Conservation (phyloP, 2,329 filamentous ascomycete genomes). For the Curvularia sp. region DNA sequence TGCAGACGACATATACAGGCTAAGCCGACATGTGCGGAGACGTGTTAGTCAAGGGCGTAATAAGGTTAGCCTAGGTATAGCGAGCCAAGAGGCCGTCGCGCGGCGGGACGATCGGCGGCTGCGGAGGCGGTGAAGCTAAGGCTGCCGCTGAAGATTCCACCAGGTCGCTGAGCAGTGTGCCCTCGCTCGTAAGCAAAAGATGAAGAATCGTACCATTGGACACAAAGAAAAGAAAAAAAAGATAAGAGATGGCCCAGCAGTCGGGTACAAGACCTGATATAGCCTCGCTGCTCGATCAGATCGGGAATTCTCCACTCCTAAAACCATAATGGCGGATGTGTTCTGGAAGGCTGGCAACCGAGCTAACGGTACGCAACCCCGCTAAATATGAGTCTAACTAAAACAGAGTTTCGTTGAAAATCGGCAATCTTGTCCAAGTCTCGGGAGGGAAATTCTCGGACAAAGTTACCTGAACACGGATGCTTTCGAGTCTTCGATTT, state of each 20-base stretch:
- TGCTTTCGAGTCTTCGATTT: not conserved
- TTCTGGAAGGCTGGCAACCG: not conserved
- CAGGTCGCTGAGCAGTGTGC: not conserved
- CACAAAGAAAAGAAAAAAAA: not conserved
- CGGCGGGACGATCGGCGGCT: not conserved
- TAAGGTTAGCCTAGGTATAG: not conserved
- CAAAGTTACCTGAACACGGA: not conserved
- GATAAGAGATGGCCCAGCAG: not conserved
- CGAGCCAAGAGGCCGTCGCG: not conserved
- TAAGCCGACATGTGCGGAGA: not conserved
- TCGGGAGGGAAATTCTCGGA: not conserved
- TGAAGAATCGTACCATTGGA: too few relatives aligned
- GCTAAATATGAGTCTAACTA: not conserved
- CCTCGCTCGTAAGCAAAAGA: not conserved
- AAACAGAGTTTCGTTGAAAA: not conserved
- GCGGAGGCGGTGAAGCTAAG: not conserved
- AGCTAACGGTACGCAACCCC: not conserved
- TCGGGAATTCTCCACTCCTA: not conserved
- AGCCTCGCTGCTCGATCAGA: not conserved
- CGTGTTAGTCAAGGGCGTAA: not conserved
- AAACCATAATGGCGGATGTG: not conserved
- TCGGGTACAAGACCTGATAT: too few relatives aligned
- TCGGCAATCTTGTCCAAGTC: not conserved
- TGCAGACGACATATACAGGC: not conserved
- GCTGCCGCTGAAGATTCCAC: not conserved